Evolutionary conservation across 306 rosid genomes (phyloP).

Genomic region (Rubus parviflorus): DNA sequence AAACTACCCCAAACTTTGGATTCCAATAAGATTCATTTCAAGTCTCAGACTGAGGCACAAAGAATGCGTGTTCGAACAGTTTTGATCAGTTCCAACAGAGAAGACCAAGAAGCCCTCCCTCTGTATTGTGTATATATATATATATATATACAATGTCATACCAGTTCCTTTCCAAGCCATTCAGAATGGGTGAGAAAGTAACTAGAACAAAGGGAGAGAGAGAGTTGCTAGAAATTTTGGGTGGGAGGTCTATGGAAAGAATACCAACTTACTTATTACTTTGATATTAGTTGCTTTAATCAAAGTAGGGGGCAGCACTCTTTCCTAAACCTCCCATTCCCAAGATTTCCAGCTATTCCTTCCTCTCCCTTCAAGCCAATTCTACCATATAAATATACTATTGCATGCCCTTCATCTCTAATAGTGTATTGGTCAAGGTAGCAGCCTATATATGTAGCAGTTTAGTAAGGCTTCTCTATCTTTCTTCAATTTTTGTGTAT

Average conservation of each 20-base stretch:
- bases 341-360: constrained; percentile 8
- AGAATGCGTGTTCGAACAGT: background rate
- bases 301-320: background rate
- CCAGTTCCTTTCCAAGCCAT: background rate
- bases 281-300: background rate
- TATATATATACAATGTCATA: background rate
- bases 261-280: background rate
- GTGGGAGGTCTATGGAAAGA: constrained; percentile 23
- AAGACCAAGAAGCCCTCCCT: background rate
- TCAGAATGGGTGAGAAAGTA: background rate
- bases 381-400: background rate
- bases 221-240: constrained; percentile 11
- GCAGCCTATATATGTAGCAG: background rate
- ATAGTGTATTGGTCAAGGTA: too few species aligned
- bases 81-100: background rate
- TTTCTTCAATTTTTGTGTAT: background rate
- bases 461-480: background rate
- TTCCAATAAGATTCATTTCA: background rate
- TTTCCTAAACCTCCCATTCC: constrained; percentile 15
- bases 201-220: background rate
- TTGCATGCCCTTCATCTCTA: too few species aligned
- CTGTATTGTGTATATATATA: too few species aligned
- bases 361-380: constrained; percentile 4
- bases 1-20: background rate
- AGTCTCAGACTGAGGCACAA: background rate